Percentiles rank a stretch among this genome's conserved stretches.
phyloP scores from a whole-genome alignment of 2,329 filamentous ascomycete species.

The Colletotrichum camelliae region DNA sequence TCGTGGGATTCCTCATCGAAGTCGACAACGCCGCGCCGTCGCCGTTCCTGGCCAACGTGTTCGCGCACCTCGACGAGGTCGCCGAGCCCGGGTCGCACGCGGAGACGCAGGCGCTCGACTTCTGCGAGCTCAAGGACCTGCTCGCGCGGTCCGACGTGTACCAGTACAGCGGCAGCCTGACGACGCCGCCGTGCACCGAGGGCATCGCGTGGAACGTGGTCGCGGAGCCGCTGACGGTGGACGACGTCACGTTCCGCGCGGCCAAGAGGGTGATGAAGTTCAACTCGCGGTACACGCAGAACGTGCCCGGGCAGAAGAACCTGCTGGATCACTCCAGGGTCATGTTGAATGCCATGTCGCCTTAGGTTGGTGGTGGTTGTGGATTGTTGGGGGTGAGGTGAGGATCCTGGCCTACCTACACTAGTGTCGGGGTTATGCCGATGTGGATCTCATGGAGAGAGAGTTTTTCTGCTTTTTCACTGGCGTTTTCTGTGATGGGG shows the following conservation, averaged over 20 bases:
- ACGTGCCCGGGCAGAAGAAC: conserved; percentile 49
- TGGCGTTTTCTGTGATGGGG: background rate
- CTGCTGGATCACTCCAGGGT: conserved; percentile 32
- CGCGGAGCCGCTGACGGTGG: conserved; percentile 50
- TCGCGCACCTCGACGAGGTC: conserved; percentile 43
- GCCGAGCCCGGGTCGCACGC: conserved; percentile 41
- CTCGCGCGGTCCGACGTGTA: conserved; percentile 44
- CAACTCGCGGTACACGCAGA: conserved; percentile 62
- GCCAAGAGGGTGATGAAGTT: conserved; percentile 60
- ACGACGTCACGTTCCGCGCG: conserved; percentile 52
- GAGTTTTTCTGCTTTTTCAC: background rate
- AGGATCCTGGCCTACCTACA: background rate
- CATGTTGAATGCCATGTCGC: background rate
- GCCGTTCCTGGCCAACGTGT: conserved; percentile 40
- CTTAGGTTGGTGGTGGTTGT: background rate
- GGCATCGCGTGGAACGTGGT: conserved; percentile 59
- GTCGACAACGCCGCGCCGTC: conserved; percentile 24
- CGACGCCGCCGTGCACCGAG: conserved; percentile 67
- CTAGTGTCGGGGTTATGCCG: background rate
- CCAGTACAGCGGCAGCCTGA: conserved; percentile 64
- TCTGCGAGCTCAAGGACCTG: conserved; percentile 41
- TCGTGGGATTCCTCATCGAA: conserved; percentile 44
- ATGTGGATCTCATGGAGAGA: background rate
- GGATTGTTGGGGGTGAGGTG: background rate
- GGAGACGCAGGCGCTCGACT: conserved; percentile 44